Conservation (phyloP, 2,329 filamentous ascomycete genomes). For the Bipolaris bicolor region DNA sequence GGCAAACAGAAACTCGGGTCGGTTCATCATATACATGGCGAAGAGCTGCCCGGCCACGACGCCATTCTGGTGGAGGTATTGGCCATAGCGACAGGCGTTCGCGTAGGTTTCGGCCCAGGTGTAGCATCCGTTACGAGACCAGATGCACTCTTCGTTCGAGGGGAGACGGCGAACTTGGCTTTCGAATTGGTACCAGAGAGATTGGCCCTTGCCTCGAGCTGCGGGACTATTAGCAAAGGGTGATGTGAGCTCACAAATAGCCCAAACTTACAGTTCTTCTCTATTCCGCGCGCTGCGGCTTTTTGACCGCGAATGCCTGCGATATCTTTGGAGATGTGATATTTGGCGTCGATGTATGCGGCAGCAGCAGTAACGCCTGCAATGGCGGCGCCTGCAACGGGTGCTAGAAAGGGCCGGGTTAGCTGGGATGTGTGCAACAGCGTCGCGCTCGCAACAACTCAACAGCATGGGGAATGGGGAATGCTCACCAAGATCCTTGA, state of each 20-base stretch:
- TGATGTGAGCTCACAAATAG: not conserved
- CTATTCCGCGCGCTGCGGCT: conserved; percentile 54
- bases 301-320: conserved; percentile 53
- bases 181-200: conserved; percentile 71
- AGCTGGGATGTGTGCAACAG: conserved; percentile 8
- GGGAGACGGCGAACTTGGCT: conserved; percentile 59
- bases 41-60: conserved; percentile 67
- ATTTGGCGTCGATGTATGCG: conserved; percentile 73
- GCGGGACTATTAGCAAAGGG: conserved; percentile 3
- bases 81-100: conserved; percentile 49
- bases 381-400: conserved; percentile 44
- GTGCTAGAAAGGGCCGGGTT: conserved; percentile 26
- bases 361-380: conserved; percentile 52
- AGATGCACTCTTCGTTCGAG: conserved; percentile 64
- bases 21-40: conserved; percentile 70
- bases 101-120: conserved; percentile 49
- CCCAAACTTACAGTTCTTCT: conserved; percentile 55
- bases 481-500: conserved; percentile 22
- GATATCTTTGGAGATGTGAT: conserved; percentile 69
- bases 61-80: conserved; percentile 52
- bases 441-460: conserved; percentile 10
- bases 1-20: conserved; percentile 69
- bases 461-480: not conserved
- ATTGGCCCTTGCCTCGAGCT: conserved; percentile 57
- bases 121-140: conserved; percentile 65